Percentiles rank a stretch among this genome's conserved stretches.
These are phyloP conservation scores for Aechmea fasciata DNA, from an alignment of 176 grass and related monocot species.

Conservation along the genomic window DNA sequence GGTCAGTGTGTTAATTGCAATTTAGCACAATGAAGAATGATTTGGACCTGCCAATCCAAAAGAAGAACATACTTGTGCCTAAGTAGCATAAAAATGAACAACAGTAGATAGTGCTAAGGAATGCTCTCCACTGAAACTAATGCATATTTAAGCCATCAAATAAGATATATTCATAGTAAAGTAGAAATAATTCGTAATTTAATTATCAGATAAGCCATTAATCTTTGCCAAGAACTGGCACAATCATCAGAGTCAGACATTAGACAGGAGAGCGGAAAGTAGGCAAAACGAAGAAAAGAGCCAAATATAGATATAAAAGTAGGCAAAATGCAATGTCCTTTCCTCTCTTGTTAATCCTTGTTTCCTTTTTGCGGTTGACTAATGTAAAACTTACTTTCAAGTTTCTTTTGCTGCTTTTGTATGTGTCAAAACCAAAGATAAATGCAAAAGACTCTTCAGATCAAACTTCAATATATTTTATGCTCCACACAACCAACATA, in stretches of 20 bases:
- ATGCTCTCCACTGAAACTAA: no score
- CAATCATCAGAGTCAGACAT: not conserved
- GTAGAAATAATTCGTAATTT: not conserved
- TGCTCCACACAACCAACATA: no score
- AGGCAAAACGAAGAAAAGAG: not conserved
- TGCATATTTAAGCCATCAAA: not conserved
- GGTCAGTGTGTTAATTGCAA: no score
- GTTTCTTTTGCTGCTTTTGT: not conserved
- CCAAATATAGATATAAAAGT: not conserved
- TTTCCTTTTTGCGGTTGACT: not conserved
- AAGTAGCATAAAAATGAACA: no score
- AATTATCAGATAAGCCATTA: not conserved
- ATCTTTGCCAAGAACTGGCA: not conserved
- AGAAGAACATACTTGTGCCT: no score
- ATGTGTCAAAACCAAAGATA: not conserved
- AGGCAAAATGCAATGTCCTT: not conserved
- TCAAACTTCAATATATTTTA: no score
- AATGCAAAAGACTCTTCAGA: no score
- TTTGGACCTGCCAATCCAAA: no score
- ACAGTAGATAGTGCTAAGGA: no score
- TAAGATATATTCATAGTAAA: not conserved
- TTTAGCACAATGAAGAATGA: no score
- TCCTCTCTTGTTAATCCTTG: not conserved
- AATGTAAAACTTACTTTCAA: not conserved
- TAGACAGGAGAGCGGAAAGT: not conserved